Conservation (phyloP, 768 basidiomycete species). For the Russula virescens region DNA sequence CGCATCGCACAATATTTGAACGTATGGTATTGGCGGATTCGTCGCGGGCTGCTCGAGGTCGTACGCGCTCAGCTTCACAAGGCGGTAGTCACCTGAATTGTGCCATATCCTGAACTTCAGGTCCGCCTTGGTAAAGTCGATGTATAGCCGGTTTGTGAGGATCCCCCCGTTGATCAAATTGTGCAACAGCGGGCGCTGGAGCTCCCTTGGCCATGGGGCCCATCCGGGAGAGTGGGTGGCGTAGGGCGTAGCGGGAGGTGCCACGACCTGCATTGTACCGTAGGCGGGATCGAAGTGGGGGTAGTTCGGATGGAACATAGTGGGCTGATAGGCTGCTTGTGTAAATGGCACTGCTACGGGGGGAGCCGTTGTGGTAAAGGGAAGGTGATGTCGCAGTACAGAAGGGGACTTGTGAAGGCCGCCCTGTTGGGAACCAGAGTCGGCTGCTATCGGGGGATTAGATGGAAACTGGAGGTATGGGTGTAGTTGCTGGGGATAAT, state of each 20-base stretch:
- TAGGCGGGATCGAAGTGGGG: slow-evolving; percentile 18
- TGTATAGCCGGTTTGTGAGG: too few species aligned
- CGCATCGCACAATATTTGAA: too few species aligned
- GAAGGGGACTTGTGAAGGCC: slow-evolving; percentile 12
- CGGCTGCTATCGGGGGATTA: neutral
- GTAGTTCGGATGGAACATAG: slow-evolving; percentile 8
- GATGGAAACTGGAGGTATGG: slow-evolving; percentile 17
- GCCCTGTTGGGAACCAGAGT: slow-evolving; percentile 11
- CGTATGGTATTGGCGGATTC: too few species aligned
- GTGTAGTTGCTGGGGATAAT: slow-evolving; percentile 14
- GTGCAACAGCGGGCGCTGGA: neutral
- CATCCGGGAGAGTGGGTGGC: slow-evolving; percentile 15
- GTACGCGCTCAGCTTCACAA: too few species aligned
- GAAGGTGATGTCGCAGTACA: slow-evolving; percentile 11
- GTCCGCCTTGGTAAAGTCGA: too few species aligned
- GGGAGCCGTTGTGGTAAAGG: neutral
- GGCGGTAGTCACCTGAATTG: too few species aligned
- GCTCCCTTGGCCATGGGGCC: neutral
- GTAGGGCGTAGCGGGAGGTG: neutral
- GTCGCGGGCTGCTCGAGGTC: too few species aligned
- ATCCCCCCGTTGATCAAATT: too few species aligned
- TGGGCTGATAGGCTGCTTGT: neutral
- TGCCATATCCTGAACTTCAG: too few species aligned
- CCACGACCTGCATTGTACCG: neutral
- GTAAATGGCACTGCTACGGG: neutral